A percentile compares a stretch with the other conserved stretches of the same genome.
Conservation (phyloP, 805 yeast genomes). For the Monosporozyma aquatica region DNA sequence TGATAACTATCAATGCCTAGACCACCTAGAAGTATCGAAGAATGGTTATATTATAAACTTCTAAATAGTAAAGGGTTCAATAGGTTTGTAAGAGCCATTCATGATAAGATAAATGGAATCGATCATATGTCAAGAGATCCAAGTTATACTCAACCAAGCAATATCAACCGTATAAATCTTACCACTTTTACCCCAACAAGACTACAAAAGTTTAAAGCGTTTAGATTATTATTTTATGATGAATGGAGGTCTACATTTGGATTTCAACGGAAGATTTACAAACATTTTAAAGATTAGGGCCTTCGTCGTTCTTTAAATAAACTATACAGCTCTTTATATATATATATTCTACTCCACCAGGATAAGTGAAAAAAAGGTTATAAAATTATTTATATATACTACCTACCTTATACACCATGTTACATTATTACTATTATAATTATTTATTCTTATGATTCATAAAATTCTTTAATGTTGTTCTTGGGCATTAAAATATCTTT, state of each 20-base stretch:
- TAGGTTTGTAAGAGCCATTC: conserved; percentile 50
- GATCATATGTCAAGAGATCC: conserved; percentile 33
- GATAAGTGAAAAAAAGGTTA: too few relatives aligned
- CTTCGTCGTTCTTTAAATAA: too few relatives aligned
- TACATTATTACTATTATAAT: too few relatives aligned
- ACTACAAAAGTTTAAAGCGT: conserved; percentile 53
- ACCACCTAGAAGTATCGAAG: conserved; percentile 37
- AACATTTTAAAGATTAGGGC: conserved; percentile 12
- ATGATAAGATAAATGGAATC: conserved; percentile 53
- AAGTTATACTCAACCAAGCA: conserved; percentile 5
- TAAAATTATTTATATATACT: too few relatives aligned
- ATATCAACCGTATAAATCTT: conserved; percentile 9
- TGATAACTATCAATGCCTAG: neutral
- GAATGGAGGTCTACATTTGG: conserved; percentile 52
- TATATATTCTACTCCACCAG: neutral
- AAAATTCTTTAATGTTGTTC: conserved; percentile 4
- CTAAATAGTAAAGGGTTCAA: conserved; percentile 53
- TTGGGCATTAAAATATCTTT: conserved; percentile 35
- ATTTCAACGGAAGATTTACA: conserved; percentile 26
- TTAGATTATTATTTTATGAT: conserved; percentile 46
- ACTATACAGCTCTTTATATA: neutral
- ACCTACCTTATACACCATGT: too few relatives aligned
- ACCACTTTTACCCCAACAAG: conserved; percentile 39
- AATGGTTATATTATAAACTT: conserved; percentile 39
- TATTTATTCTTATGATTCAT: too few relatives aligned